Conservation (phyloP, 345 rosid species). For the Euphorbia tirucalli region DNA sequence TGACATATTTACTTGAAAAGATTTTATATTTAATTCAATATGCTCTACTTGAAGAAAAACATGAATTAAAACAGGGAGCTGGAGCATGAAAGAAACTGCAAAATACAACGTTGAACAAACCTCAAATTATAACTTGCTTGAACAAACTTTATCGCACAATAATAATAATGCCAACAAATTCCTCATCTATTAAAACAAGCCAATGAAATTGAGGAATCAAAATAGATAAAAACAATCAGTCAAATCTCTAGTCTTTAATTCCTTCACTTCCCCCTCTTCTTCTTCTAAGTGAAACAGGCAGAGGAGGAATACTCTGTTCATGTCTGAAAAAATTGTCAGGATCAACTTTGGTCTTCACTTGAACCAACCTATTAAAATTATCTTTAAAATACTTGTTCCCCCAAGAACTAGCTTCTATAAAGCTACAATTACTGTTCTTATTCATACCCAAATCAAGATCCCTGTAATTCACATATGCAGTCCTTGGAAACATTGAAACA, state of each 20-base stretch:
- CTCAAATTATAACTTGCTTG: not conserved
- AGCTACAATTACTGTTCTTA: conserved; percentile 1
- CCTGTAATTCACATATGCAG: conserved; percentile 30
- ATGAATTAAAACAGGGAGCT: too few species aligned
- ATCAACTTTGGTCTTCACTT: conserved; percentile 27
- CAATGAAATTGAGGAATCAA: not conserved
- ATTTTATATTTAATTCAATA: not conserved
- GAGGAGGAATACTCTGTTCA: conserved; percentile 32
- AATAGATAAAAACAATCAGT: not conserved
- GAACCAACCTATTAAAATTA: conserved; percentile 21
- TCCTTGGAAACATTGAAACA: conserved; percentile 25
- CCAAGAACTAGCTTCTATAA: conserved; percentile 12
- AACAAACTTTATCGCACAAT: not conserved
- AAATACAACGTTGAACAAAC: not conserved
- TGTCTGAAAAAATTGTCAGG: conserved; percentile 30
- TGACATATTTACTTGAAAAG: too few species aligned
- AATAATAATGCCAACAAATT: not conserved
- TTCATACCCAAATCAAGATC: conserved; percentile 29
- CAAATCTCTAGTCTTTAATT: not conserved
- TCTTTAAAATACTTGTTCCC: conserved; percentile 22
- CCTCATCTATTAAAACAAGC: not conserved
- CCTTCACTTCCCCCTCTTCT: not conserved
- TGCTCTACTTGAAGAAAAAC: not conserved
- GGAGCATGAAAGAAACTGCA: too few species aligned
- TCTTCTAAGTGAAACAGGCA: not conserved